Percentiles rank a stretch among this genome's conserved stretches.
These are phyloP conservation scores for Teratosphaeria viscida DNA, from an alignment of 2,329 filamentous ascomycete species.

Conservation along the genomic window DNA sequence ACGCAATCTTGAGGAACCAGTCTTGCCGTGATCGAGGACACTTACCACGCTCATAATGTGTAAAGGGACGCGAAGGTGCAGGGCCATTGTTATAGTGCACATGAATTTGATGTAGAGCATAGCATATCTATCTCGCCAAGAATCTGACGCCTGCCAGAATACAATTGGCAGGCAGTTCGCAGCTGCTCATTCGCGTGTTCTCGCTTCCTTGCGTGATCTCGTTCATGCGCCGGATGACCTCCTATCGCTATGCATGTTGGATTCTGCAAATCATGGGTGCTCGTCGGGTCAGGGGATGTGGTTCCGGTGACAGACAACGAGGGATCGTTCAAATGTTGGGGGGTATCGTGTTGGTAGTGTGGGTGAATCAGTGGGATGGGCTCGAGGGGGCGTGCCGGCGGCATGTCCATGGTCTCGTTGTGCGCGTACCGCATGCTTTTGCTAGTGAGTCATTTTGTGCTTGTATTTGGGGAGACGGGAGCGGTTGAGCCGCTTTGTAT, in stretches of 20 bases:
- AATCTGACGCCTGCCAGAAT: not conserved
- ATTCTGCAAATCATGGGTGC: not conserved
- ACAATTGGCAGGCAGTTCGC: not conserved
- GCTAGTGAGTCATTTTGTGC: not conserved
- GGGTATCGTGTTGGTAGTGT: not conserved
- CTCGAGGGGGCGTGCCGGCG: not conserved
- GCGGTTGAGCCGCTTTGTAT: not conserved
- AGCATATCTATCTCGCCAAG: not conserved
- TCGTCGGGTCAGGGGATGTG: not conserved
- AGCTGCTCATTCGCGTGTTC: not conserved
- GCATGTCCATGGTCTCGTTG: not conserved
- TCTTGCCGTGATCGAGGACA: too few species aligned
- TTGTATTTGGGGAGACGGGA: not conserved
- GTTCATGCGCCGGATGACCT: not conserved
- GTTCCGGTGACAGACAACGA: not conserved
- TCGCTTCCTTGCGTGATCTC: not conserved
- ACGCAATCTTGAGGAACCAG: too few species aligned
- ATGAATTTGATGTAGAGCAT: not conserved
- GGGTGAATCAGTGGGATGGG: not conserved
- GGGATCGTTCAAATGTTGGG: not conserved
- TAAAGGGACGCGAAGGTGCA: too few species aligned
- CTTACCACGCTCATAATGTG: too few species aligned
- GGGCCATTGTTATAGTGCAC: conserved; percentile 6
- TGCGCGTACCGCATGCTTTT: not conserved
- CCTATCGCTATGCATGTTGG: not conserved